Evolutionary conservation across 1,284 basidiomycete species (phyloP), one percentile per base, ranked within the genome.

Genomic region (Flammula alnicola): DNA sequence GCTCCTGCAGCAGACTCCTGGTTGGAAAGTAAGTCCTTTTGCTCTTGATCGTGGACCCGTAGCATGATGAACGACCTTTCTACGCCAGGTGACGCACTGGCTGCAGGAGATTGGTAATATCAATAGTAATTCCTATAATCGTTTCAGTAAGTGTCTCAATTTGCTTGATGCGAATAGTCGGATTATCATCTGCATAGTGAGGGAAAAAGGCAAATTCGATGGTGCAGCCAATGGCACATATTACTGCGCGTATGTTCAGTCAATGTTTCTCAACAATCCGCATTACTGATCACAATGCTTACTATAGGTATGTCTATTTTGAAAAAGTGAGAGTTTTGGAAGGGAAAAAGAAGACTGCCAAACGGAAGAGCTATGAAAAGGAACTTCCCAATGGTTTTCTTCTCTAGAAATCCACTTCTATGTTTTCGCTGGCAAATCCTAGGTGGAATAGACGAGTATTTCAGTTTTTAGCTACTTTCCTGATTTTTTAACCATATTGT

Each of bases 401-500:
- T 16, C 60, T 69, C n/a, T 60, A 66, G 35, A 62, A 60, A 32
- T 35, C 50, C 12, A 49, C 60, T 7, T 72, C 67, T 69, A 27
- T 44, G 14, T 12, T 49, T 29, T 12, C n/a, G n/a, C n/a, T n/a
- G n/a, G n/a, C n/a, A n/a, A n/a, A n/a, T n/a, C n/a, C n/a, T n/a
- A n/a, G n/a, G n/a, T n/a, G n/a, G n/a, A n/a, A n/a, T n/a, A n/a
- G n/a, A 14, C 22, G 26, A 19, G 19, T 30, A 14, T 8, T 9
- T 6, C 26, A 36, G n/a, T 30, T 35, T 39, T 39, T 47, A 41
- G 46, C 54, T 49, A 51, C 50, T 46, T 49, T 55, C 38, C 45
- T 74, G 73, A 56, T 93, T 82, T 60, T 75, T 74, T 50, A 72
- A 72, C 95, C 95, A 98, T 43, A 77, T 73, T 46, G 77, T 73